Percentiles rank a stretch among this genome's conserved stretches.
Conservation (phyloP, 805 yeast genomes). For the Myxozyma geophila region DNA sequence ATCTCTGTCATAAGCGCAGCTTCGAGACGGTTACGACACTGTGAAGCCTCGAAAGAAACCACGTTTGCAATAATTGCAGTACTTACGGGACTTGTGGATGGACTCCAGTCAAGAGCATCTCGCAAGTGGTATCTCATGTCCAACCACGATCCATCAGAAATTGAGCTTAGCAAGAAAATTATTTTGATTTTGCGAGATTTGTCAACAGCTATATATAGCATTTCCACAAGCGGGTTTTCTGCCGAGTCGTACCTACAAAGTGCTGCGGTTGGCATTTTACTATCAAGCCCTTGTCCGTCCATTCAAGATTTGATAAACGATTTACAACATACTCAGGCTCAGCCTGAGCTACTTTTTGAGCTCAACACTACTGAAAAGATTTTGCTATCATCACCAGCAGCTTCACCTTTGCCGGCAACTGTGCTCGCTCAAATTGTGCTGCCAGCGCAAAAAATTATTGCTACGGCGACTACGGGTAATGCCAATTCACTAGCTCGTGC, state of each 20-base stretch:
- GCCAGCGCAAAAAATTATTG: slow-evolving; percentile 15
- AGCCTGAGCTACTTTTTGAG: slow-evolving; percentile 20
- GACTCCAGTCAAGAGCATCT: slow-evolving; percentile 9
- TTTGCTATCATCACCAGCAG: slow-evolving; percentile 21
- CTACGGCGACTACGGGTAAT: not conserved
- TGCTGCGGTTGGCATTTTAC: slow-evolving; percentile 26
- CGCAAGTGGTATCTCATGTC: not conserved
- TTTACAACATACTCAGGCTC: not conserved
- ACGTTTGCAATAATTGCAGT: slow-evolving; percentile 22
- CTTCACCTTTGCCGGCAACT: slow-evolving; percentile 1
- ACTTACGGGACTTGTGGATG: slow-evolving; percentile 22
- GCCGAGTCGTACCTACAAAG: slow-evolving; percentile 29
- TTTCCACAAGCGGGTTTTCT: slow-evolving; percentile 26
- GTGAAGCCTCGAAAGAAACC: slow-evolving; percentile 3
- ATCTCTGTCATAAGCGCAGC: not conserved
- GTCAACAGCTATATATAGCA: slow-evolving; percentile 17
- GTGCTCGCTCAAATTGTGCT: not conserved
- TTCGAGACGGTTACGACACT: not conserved
- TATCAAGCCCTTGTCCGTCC: not conserved
- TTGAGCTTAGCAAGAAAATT: not conserved
- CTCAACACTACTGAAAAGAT: slow-evolving; percentile 29
- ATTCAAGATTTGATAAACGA: slow-evolving; percentile 3
- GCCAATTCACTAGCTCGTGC: slow-evolving; percentile 4
- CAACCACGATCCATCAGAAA: not conserved
- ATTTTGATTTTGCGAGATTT: slow-evolving; percentile 18